These are phyloP conservation scores for Talaromyces sp. DNA, from an alignment of 2,329 filamentous ascomycete species.

Conservation along the genomic window DNA sequence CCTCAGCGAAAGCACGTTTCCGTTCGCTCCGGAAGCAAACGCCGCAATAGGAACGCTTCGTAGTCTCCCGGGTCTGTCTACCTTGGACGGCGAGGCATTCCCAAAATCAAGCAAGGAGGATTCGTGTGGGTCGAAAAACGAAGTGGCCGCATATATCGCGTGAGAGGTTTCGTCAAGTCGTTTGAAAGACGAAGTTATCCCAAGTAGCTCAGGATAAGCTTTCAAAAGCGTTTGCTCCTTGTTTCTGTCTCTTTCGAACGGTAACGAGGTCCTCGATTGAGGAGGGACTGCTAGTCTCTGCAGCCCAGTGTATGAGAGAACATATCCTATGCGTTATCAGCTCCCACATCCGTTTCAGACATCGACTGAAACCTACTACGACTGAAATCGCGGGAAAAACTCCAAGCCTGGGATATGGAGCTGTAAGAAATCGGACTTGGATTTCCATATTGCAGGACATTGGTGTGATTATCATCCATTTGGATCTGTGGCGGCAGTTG, in stretches of 20 bases:
- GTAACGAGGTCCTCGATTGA: constrained; percentile 9
- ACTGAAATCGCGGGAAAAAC: constrained; percentile 37
- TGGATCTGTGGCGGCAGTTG: constrained; percentile 26
- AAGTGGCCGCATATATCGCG: constrained; percentile 21
- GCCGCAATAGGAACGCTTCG: constrained; percentile 32
- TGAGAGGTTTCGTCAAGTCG: constrained; percentile 28
- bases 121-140: constrained; percentile 28
- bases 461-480: constrained; percentile 50
- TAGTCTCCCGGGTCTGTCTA: constrained; percentile 15
- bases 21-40: constrained; percentile 37
- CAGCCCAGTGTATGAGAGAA: constrained; percentile 26
- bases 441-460: constrained; percentile 54
- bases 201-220: constrained; percentile 29
- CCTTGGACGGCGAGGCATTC: constrained; percentile 35
- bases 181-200: constrained; percentile 24
- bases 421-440: constrained; percentile 49
- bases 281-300: constrained; percentile 22
- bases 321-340: constrained; percentile 4
- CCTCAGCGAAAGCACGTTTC: constrained; percentile 44
- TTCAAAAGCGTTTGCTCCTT: constrained; percentile 19
- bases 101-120: constrained; percentile 47
- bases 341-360: background rate
- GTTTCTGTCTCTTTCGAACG: background rate
- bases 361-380: constrained; percentile 17
- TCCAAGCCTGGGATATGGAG: constrained; percentile 43